A percentile compares a stretch with the other conserved stretches of the same genome.
These are phyloP conservation scores for Aspergillus chevalieri DNA, from an alignment of 2,329 filamentous ascomycete species.

Conservation along the genomic window DNA sequence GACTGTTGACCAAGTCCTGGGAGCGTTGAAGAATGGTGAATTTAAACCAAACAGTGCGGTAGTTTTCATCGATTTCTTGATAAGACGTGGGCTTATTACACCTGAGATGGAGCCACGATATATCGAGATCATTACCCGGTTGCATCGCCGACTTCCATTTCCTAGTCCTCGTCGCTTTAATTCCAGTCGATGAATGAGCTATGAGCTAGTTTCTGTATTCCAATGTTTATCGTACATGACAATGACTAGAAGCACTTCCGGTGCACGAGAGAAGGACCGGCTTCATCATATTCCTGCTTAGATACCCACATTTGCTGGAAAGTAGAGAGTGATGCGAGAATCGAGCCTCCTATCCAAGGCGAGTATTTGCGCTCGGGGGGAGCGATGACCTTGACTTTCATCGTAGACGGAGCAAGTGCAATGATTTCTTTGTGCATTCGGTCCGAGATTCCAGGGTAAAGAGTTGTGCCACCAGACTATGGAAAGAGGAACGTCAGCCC, in stretches of 20 bases:
- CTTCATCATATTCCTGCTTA: conserved; percentile 99
- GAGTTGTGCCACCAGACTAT: conserved; percentile 99
- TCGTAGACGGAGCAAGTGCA: conserved; percentile 95
- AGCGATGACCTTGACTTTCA: conserved; percentile 99
- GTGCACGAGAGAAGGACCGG: conserved; percentile 97
- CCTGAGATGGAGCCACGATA: conserved; percentile 22
- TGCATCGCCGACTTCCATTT: conserved; percentile 19
- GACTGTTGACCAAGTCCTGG: conserved; percentile 19
- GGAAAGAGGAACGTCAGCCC: conserved; percentile 10
- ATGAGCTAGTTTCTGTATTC: too few relatives aligned
- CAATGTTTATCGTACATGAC: too few relatives aligned
- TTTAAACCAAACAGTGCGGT: conserved; percentile 29
- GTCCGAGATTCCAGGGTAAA: conserved; percentile 99
- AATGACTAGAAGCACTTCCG: conserved; percentile 93
- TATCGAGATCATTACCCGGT: conserved; percentile 22
- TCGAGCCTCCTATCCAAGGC: conserved; percentile 99
- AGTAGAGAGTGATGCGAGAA: conserved; percentile 96
- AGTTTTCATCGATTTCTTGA: conserved; percentile 28
- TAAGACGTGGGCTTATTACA: conserved; percentile 26
- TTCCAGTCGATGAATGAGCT: too few relatives aligned
- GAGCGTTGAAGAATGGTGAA: conserved; percentile 16
- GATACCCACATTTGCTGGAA: conserved; percentile 99
- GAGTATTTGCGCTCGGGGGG: conserved; percentile 99
- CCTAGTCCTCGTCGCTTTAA: not conserved
- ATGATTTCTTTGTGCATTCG: conserved; percentile 99